These are phyloP conservation scores for Scolecobasidium constrictum DNA, from an alignment of 2,329 filamentous ascomycete genomes.

Conservation along the genomic window DNA sequence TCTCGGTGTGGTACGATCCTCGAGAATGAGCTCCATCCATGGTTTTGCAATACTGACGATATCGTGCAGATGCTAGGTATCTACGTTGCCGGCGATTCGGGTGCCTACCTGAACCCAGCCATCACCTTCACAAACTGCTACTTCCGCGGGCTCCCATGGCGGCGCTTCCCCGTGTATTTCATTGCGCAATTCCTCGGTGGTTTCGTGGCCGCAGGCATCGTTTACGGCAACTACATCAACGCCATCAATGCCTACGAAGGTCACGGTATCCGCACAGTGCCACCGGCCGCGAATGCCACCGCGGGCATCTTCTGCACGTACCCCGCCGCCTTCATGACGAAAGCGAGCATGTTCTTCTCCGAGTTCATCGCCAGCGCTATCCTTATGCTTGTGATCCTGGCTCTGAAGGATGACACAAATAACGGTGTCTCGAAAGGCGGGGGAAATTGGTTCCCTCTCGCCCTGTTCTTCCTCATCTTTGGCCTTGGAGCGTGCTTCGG, in stretches of 20 bases:
- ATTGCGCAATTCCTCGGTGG: constrained; percentile 56
- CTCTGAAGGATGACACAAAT: constrained; percentile 46
- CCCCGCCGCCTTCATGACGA: constrained; percentile 54
- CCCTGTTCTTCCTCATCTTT: constrained; percentile 58
- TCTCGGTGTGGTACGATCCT: background rate
- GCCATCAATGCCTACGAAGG: constrained; percentile 57
- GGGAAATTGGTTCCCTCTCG: constrained; percentile 38
- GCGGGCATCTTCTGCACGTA: constrained; percentile 67
- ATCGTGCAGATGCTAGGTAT: constrained; percentile 38
- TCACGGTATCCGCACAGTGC: constrained; percentile 51
- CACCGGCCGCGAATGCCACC: constrained; percentile 43
- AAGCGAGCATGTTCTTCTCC: constrained; percentile 57
- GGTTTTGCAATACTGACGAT: background rate
- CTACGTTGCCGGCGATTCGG: constrained; percentile 54
- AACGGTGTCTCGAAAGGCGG: constrained; percentile 21
- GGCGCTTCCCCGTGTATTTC: constrained; percentile 57
- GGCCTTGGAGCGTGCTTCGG: constrained; percentile 60
- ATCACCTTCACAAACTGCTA: constrained; percentile 60
- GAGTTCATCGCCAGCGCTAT: constrained; percentile 59
- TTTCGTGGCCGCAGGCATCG: constrained; percentile 46
- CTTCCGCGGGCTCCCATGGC: constrained; percentile 57
- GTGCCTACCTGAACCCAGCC: constrained; percentile 55
- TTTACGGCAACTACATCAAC: constrained; percentile 53
- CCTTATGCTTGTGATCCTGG: constrained; percentile 62
- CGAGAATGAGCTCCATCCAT: background rate